Evolutionary conservation across 2,329 filamentous ascomycete species (phyloP), one percentile per base, ranked within the genome.

Genomic region (Xylaria sp.): DNA sequence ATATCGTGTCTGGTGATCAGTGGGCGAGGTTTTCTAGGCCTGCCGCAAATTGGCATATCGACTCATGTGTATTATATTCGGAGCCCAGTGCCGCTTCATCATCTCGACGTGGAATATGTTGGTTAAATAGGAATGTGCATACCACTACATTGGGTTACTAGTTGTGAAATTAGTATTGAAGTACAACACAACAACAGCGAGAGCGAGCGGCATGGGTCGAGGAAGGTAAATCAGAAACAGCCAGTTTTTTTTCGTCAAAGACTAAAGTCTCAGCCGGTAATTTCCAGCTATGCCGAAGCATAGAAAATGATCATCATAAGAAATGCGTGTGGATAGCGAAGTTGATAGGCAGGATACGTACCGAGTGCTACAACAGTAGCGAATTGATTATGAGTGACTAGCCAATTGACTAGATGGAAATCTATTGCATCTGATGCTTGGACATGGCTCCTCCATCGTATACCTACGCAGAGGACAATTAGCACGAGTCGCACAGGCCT

Each of bases 1-100:
- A 51, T 50, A 22, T 63, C 6, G 66, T 15, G 27, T 55, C 47
- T 74, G 69, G 72, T 73, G 73, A 82, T 97, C 94, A 97, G 94
- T 95, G 92, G 94, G 92, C 93, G 89, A 97, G 94, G 94, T 97
- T 97, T 97, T 96, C 93, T 96, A 97, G 93, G 94, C 94, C 93
- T 97, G 93, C 92, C 93, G 82, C 93, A 92, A 92, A 87, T 82
- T 92, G 93, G 93, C 88, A 91, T 88, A 89, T 94, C 92, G 80
- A 85, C 94, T 93, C 93, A 89, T 89, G 84, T 81, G 79, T 47
- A 77, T 81, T 77, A 81, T 79, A 75, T 84, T 84, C 93, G 91
- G 94, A 95, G 94, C 94, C 94, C 94, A 97, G 94, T 97, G 94
- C 94, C 92, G 82, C 86, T 92, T 93, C 92, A 94, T 95, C 92